Evolutionary conservation across 805 yeast species (phyloP).

Genomic region (Kodamaea jinghongensis): DNA sequence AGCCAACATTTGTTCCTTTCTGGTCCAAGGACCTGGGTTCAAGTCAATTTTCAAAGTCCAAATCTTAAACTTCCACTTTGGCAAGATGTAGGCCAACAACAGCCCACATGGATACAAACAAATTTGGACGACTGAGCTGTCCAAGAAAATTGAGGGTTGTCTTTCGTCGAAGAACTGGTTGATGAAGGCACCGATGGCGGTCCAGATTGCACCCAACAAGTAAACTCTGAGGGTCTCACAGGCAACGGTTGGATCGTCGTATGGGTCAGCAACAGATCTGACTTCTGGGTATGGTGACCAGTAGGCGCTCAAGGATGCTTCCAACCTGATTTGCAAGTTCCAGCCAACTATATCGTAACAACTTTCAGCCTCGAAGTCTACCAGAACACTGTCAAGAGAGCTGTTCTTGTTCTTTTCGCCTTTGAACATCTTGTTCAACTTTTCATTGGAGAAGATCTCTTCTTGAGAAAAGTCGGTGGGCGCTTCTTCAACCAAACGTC

Average conservation of each 20-base stretch:
- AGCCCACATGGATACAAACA: constrained; percentile 46
- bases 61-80: constrained; percentile 28
- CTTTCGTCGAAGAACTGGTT: constrained; percentile 57
- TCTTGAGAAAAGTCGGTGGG: not conserved
- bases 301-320: constrained; percentile 37
- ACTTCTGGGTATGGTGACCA: constrained; percentile 43
- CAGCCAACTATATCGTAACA: constrained; percentile 28
- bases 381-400: not conserved
- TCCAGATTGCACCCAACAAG: constrained; percentile 49
- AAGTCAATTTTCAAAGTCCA: constrained; percentile 39
- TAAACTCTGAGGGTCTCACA: constrained; percentile 58
- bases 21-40: constrained; percentile 65
- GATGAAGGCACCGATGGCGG: constrained; percentile 50
- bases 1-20: constrained; percentile 64
- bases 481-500: constrained; percentile 14
- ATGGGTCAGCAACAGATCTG: constrained; percentile 42
- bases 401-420: not conserved
- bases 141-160: constrained; percentile 45
- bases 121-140: constrained; percentile 45
- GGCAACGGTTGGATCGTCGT: constrained; percentile 48
- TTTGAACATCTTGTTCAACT: constrained; percentile 2
- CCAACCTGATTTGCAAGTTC: constrained; percentile 33
- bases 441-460: not conserved
- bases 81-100: constrained; percentile 30
- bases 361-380: not conserved